Percentiles rank a stretch among this genome's conserved stretches.
Conservation (phyloP, 2,329 filamentous ascomycete genomes). For the Byssoonygena ceratinophila region DNA sequence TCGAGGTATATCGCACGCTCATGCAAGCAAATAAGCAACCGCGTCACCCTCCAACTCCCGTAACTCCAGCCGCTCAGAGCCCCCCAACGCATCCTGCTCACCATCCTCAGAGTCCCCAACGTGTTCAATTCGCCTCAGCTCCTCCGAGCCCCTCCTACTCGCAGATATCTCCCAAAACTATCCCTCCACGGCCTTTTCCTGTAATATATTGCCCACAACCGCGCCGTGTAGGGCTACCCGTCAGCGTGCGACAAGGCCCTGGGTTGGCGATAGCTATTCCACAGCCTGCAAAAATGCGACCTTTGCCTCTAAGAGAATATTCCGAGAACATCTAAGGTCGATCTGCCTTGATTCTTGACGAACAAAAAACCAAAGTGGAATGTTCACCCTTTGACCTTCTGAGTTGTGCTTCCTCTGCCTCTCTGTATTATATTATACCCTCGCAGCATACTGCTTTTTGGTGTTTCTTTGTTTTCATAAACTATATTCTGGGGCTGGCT, state of each 20-base stretch:
- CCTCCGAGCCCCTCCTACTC: constrained; percentile 1
- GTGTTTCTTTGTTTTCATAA: too few species aligned
- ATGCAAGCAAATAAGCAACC: constrained; percentile 8
- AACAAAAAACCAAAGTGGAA: too few species aligned
- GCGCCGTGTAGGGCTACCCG: not conserved
- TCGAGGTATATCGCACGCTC: constrained; percentile 14
- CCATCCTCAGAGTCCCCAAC: not conserved
- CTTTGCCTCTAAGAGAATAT: constrained; percentile 6
- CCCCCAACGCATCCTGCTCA: constrained; percentile 1
- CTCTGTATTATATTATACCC: too few species aligned
- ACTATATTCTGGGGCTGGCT: too few species aligned
- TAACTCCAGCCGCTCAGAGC: not conserved
- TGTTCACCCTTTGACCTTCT: too few species aligned
- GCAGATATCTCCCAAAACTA: constrained; percentile 3
- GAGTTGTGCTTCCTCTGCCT: too few species aligned
- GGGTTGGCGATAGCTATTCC: constrained; percentile 1
- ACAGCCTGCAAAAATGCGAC: not conserved
- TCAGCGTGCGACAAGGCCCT: not conserved
- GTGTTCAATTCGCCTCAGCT: not conserved
- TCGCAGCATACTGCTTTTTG: too few species aligned
- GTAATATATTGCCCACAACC: constrained; percentile 3
- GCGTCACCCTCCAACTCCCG: not conserved
- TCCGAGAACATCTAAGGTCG: not conserved
- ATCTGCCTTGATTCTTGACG: not conserved
- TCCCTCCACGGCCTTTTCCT: not conserved